Base-by-base conservation (phyloP, 192 early-diverging fungal genomes). In the Coemansia reversa region DNA sequence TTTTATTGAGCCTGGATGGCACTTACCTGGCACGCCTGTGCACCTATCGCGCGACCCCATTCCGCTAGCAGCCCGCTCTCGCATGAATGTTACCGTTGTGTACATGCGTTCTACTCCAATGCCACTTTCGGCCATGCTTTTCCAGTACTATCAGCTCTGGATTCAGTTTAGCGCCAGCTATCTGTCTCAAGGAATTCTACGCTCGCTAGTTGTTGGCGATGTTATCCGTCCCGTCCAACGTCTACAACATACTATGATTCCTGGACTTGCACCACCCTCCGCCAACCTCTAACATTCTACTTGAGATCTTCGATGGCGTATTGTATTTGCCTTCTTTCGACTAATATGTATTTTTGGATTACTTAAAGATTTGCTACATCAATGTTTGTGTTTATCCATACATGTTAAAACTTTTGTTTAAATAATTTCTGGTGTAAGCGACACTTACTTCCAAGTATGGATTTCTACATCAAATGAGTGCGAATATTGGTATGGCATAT, bases 111-210 rank as follows among this genome's bases (percentile, higher is more conserved):
- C 87, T 66, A 76, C 83, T 42, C 91, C 96, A 0, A 75, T 95
- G 35, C 88, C 89, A 0, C 76, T 90, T 11, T 72, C 84, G 0
- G 84, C 88, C 12, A 89, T 98, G 22, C 94, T 98, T 64, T 95
- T 96, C 73, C 93, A 98, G 74, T 98, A 96, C 64, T 81, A 87
- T 55, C 88, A 94, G 51, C 81, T 98, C 7, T 92, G 85, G 86
- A 81, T 83, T 30, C 83, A 91, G 51, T 76, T 97, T n/a, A 85
- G 86, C 32, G 85, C 86, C 0, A 88, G 90, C 62, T 95, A 95
- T 56, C 81, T 97, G 67, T 88, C 90, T n/a, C 69, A 85, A 25
- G 83, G 89, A 23, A 85, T 91, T 14, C 75, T 94, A 50, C 75
- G 75, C 18, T 92, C 91, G 53, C 76, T 97, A 27, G 75, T 95